Conservation (phyloP, 345 rosid species). For the Hevea brasiliensis region DNA sequence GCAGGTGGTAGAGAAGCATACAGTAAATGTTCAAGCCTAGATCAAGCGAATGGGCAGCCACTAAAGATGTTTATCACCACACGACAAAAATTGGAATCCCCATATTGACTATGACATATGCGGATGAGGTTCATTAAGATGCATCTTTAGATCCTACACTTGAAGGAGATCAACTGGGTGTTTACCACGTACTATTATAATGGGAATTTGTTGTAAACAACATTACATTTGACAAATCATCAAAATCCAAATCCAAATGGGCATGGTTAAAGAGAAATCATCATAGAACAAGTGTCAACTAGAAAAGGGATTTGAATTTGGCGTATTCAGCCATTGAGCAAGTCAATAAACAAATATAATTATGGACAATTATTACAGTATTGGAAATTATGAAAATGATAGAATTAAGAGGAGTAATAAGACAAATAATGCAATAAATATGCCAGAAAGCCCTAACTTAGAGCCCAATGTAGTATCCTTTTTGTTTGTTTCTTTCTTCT, state of each 20-base stretch:
- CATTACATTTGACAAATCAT: too few species aligned
- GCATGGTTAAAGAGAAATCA: too few species aligned
- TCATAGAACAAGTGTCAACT: neutral
- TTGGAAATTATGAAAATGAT: neutral
- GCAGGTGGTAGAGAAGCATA: constrained; percentile 1
- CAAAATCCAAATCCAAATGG: too few species aligned
- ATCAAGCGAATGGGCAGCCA: too few species aligned
- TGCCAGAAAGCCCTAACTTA: neutral
- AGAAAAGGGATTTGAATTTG: neutral
- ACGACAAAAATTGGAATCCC: neutral
- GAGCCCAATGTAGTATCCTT: neutral
- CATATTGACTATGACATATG: too few species aligned
- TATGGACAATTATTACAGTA: too few species aligned
- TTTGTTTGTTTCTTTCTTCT: neutral
- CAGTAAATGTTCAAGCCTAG: neutral
- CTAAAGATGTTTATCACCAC: neutral
- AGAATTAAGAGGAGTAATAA: neutral
- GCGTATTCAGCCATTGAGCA: neutral
- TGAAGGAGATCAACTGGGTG: neutral
- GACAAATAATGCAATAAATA: constrained; percentile 6
- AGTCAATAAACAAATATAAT: neutral
- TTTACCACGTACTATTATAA: neutral
- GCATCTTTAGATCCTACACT: neutral
- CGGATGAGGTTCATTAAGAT: too few species aligned
- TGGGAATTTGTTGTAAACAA: too few species aligned